Evolutionary conservation across 495 filamentous ascomycete genomes (phyloP), one percentile per base, ranked within the genome.

Genomic region (Glutinoglossum americanum): DNA sequence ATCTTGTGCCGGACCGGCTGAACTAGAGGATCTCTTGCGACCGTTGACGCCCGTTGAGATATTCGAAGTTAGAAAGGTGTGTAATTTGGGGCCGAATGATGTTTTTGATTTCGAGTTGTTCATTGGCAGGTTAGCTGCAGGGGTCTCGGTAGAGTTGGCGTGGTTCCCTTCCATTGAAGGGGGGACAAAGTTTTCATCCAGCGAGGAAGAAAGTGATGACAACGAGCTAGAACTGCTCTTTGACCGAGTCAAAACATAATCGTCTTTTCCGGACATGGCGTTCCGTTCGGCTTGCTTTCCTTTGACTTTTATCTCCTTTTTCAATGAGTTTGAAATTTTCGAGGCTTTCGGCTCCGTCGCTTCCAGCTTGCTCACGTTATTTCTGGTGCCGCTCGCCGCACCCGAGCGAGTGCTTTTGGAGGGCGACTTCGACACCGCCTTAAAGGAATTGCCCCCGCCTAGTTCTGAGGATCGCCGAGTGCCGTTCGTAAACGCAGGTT

Each of bases 171-270:
- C 58, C 58, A 60, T 60, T 39, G 57, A 51, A 15, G 62, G 63
- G 17, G 62, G 63, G 17, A 60, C 66, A 28, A 57, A 60, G 49
- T 53, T 53, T 53, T 70, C 67, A 33, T 57, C 61, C 45, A 68
- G 68, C 48, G 69, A 51, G 0, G 70, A 69, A 39, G 68, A 67
- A 6, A 66, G 66, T 1, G 72, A 72, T 28, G 76, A 75, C 26
- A 75, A 55, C 15, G 69, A 72, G 10, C 72, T 74, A 13, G 67
- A 65, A 26, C 69, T 76, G 58, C 66, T 68, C 41, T 57, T 51
- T 4, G 65, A 64, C n/a, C 65, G 63, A 56, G 61, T 64, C 27
- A 58, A 25, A 26, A 62, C 60, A 27, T 44, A 58, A 23, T 57
- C 57, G 10, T 61, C 59, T 47, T 65, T 61, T 17, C 54, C 45